A percentile compares a stretch with the other conserved stretches of the same genome.
phyloP scores from a whole-genome alignment of 441 rosid species.

The Oxalis stricta region DNA sequence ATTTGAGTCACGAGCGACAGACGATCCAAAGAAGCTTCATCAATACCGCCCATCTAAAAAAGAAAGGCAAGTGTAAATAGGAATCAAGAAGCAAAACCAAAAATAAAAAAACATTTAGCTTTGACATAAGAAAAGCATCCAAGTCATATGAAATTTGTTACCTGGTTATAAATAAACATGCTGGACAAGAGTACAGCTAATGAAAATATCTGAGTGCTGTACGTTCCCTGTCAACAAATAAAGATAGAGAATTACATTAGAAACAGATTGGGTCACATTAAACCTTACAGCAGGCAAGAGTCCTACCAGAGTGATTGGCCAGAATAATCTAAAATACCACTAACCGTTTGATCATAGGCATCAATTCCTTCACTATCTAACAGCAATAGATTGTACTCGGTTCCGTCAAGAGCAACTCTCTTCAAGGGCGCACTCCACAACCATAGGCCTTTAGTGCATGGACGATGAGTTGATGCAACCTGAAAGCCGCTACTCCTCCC shows the following conservation, averaged over 20 bases:
- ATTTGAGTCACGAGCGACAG: constrained; percentile 98
- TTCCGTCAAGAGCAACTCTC: constrained; percentile 89
- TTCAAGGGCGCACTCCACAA: constrained; percentile 93
- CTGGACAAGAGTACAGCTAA: constrained; percentile 93
- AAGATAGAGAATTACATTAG: not conserved
- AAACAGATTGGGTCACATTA: constrained; percentile 1
- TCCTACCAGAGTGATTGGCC: too few relatives aligned
- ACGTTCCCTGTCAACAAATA: constrained; percentile 57
- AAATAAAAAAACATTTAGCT: not conserved
- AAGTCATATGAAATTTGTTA: constrained; percentile 11
- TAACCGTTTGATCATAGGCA: constrained; percentile 92
- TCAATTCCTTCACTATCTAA: constrained; percentile 96
- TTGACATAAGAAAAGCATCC: not conserved
- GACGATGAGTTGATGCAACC: constrained; percentile 91
- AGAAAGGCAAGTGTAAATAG: constrained; percentile 3
- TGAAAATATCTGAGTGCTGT: constrained; percentile 96
- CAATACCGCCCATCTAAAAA: constrained; percentile 92
- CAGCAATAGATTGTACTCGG: constrained; percentile 73
- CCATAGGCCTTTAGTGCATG: constrained; percentile 99
- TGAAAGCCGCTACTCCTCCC: constrained; percentile 97
- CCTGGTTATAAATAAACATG: constrained; percentile 97
- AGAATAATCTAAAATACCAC: constrained; percentile 16
- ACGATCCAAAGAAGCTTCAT: constrained; percentile 90
- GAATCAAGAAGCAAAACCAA: not conserved
- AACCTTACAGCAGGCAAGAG: not conserved